Evolutionary conservation across 495 filamentous ascomycete genomes (phyloP).

Genomic region (Halenospora varia): DNA sequence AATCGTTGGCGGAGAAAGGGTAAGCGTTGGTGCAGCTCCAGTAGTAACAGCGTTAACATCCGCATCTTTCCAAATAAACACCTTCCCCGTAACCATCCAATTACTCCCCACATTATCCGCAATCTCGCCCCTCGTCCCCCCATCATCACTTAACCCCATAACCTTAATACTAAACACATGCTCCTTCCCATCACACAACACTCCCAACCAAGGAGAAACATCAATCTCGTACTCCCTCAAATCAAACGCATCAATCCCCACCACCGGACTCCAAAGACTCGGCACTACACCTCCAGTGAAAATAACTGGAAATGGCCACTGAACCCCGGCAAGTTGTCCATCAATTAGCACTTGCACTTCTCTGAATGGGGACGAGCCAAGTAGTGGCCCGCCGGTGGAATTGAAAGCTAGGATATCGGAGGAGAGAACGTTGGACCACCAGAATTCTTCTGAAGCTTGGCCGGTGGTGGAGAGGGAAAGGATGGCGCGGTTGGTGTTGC

Average conservation of each 20-base stretch:
- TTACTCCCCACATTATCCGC: conserved; percentile 51
- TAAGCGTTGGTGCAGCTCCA: background rate
- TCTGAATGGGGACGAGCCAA: conserved; percentile 46
- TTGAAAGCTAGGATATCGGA: background rate
- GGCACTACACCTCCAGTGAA: conserved; percentile 69
- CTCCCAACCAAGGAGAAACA: conserved; percentile 48
- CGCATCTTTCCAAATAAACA: conserved; percentile 59
- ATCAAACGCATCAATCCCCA: conserved; percentile 68
- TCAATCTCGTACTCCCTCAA: conserved; percentile 65
- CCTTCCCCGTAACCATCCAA: conserved; percentile 77
- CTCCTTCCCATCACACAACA: conserved; percentile 16
- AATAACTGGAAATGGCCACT: conserved; percentile 65
- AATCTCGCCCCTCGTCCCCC: conserved; percentile 27
- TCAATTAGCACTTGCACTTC: conserved; percentile 67
- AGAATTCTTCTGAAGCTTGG: background rate
- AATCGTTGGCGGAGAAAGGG: background rate
- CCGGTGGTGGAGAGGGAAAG: background rate
- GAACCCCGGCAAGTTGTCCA: conserved; percentile 56
- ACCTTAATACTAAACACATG: conserved; percentile 17
- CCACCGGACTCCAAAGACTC: conserved; percentile 65
- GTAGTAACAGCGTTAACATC: background rate
- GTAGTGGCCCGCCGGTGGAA: background rate
- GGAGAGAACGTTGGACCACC: background rate
- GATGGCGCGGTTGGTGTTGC: background rate
- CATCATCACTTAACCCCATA: conserved; percentile 5